Evolutionary conservation across 2,329 filamentous ascomycete species (phyloP).

Genomic region (Fusarium poae): DNA sequence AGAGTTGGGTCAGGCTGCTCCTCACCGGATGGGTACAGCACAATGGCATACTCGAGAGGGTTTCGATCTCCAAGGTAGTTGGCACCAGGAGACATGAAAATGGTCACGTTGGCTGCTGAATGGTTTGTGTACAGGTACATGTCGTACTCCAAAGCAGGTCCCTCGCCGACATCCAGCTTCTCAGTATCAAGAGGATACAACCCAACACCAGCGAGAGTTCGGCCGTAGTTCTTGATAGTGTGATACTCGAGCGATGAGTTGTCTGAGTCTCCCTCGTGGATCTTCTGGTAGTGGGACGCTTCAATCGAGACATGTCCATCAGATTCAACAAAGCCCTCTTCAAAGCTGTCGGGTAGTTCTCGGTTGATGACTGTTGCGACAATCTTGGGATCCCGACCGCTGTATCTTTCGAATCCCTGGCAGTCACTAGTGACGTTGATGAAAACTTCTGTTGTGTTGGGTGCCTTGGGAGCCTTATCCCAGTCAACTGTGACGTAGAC

Average conservation of each 20-base stretch:
- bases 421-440: constrained; percentile 67
- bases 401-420: constrained; percentile 57
- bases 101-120: constrained; percentile 58
- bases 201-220: constrained; percentile 69
- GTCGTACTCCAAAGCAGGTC: constrained; percentile 70
- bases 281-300: constrained; percentile 64
- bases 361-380: constrained; percentile 68
- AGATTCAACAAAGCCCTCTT: constrained; percentile 71
- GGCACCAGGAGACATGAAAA: constrained; percentile 65
- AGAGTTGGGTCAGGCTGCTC: constrained; percentile 22
- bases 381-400: constrained; percentile 59
- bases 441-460: constrained; percentile 60
- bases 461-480: constrained; percentile 55
- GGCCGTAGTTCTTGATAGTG: constrained; percentile 67
- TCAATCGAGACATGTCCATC: constrained; percentile 70
- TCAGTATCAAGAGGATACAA: constrained; percentile 65
- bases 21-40: constrained; percentile 58
- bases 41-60: constrained; percentile 65
- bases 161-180: constrained; percentile 62
- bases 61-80: constrained; percentile 65
- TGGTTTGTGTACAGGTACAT: constrained; percentile 71
- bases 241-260: constrained; percentile 59
- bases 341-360: constrained; percentile 64
- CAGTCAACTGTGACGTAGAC: constrained; percentile 53
- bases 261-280: constrained; percentile 49